Percentiles rank a stretch among this genome's conserved stretches.
Conservation (phyloP, 192 early-diverging fungal species). For the Rhizophagus sp. region DNA sequence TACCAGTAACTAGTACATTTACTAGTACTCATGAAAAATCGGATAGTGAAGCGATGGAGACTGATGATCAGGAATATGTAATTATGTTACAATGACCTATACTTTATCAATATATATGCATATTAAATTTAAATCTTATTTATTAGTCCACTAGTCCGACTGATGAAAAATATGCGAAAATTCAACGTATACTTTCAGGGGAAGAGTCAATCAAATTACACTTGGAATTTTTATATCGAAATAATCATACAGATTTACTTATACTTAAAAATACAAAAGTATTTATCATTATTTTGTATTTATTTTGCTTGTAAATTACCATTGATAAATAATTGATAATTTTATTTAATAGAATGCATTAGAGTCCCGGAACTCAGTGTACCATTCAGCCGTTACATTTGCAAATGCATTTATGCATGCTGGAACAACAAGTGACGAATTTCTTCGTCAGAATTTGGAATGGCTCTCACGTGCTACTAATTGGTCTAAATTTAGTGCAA, state of each 20-base stretch:
- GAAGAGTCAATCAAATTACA: slow-evolving; percentile 89
- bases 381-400: slow-evolving; percentile 93
- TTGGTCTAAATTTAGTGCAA: slow-evolving; percentile 99
- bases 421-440: slow-evolving; percentile 97
- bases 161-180: slow-evolving; percentile 51
- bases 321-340: slow-evolving; percentile 1
- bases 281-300: background rate
- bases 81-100: slow-evolving; percentile 2
- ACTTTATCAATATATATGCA: background rate
- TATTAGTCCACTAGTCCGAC: background rate
- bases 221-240: slow-evolving; percentile 93
- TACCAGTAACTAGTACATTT: slow-evolving; percentile 47
- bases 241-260: slow-evolving; percentile 94
- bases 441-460: slow-evolving; percentile 94
- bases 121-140: background rate
- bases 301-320: background rate
- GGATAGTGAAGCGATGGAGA: slow-evolving; percentile 18
- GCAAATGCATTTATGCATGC: slow-evolving; percentile 98
- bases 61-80: slow-evolving; percentile 23
- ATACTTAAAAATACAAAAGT: slow-evolving; percentile 93
- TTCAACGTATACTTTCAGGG: slow-evolving; percentile 85
- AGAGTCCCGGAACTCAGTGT: slow-evolving; percentile 89
- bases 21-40: slow-evolving; percentile 25
- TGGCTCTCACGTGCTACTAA: slow-evolving; percentile 97
- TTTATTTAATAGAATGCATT: slow-evolving; percentile 64